Conservation (phyloP, 768 basidiomycete genomes). For the Hygrocybe coccinea region DNA sequence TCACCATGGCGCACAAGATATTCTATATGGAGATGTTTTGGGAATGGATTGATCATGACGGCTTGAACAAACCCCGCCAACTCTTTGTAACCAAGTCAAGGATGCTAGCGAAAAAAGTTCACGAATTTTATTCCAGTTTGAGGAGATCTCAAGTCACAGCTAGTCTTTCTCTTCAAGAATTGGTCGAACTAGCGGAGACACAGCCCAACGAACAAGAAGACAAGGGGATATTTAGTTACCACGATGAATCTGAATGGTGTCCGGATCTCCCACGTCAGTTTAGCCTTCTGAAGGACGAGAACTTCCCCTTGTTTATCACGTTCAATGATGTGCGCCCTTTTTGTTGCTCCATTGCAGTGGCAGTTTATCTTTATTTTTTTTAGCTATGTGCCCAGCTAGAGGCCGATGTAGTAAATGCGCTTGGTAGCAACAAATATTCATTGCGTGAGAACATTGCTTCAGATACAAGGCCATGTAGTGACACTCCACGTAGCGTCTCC, state of each 20-base stretch:
- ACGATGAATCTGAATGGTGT: slow-evolving; percentile 40
- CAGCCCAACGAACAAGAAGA: slow-evolving; percentile 14
- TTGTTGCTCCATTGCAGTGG: too few species aligned
- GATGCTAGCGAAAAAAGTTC: slow-evolving; percentile 59
- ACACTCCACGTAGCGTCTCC: slow-evolving; percentile 40
- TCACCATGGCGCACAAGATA: slow-evolving; percentile 75
- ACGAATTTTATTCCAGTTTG: slow-evolving; percentile 57
- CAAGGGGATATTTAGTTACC: slow-evolving; percentile 30
- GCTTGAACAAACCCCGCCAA: slow-evolving; percentile 47
- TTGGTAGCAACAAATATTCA: too few species aligned
- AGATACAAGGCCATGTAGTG: background rate
- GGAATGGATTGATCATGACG: slow-evolving; percentile 25
- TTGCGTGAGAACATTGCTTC: too few species aligned
- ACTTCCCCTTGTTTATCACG: slow-evolving; percentile 70
- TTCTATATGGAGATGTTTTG: slow-evolving; percentile 59
- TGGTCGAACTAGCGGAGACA: slow-evolving; percentile 28
- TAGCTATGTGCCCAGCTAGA: slow-evolving; percentile 50
- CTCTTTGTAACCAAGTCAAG: slow-evolving; percentile 70
- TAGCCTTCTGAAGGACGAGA: slow-evolving; percentile 50
- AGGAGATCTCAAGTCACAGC: slow-evolving; percentile 39
- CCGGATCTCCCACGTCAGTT: slow-evolving; percentile 47
- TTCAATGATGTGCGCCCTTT: background rate
- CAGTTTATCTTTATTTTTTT: too few species aligned
- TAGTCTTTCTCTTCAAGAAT: slow-evolving; percentile 34
- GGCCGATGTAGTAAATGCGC: slow-evolving; percentile 32